These are phyloP conservation scores for Trichoderma breve DNA, from an alignment of 2,329 filamentous ascomycete species.

Conservation along the genomic window DNA sequence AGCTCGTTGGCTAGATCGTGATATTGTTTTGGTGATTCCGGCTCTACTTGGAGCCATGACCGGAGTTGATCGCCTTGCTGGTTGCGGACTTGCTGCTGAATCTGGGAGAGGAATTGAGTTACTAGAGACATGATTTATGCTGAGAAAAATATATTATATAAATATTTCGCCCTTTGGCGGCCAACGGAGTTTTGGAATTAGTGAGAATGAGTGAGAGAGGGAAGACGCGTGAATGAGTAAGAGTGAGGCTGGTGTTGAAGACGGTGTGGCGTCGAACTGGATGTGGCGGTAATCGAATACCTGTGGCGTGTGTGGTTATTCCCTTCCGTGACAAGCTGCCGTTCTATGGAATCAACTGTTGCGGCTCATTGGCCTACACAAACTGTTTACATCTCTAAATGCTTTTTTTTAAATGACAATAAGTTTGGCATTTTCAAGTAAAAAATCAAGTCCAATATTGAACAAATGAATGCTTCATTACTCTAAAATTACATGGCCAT, in stretches of 20 bases:
- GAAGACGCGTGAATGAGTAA: constrained; percentile 11
- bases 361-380: background rate
- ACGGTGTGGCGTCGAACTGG: background rate
- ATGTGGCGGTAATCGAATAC: background rate
- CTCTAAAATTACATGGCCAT: constrained; percentile 11
- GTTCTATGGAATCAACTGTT: background rate
- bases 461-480: background rate
- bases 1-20: constrained; percentile 66
- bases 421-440: background rate
- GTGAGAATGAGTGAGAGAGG: constrained; percentile 9
- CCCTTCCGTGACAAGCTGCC: background rate
- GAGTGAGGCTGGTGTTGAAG: constrained; percentile 8
- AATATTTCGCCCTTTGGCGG: background rate
- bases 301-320: background rate
- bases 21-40: constrained; percentile 66
- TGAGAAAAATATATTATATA: background rate
- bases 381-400: too few relatives aligned
- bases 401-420: background rate
- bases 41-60: constrained; percentile 72
- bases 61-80: constrained; percentile 66
- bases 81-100: constrained; percentile 55
- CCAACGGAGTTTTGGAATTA: background rate
- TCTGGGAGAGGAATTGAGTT: constrained; percentile 64
- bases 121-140: constrained; percentile 56
- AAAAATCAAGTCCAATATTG: background rate